Evolutionary conservation across 768 basidiomycete genomes (phyloP).

Genomic region (Dentipellis fragilis): DNA sequence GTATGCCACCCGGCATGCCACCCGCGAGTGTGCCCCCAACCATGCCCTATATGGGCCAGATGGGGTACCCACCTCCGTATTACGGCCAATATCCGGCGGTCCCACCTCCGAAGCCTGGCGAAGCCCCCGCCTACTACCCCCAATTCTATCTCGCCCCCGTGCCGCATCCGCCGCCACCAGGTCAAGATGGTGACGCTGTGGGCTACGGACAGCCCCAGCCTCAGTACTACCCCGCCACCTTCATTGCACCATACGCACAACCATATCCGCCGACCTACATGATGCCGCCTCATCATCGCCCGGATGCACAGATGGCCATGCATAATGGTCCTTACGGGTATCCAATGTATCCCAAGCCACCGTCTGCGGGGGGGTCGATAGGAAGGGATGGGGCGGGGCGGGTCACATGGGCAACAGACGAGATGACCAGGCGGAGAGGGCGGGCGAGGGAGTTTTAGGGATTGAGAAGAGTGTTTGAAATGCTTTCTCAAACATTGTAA

Average conservation of each 20-base stretch:
- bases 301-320: constrained; percentile 15
- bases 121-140: constrained; percentile 41
- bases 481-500: no score
- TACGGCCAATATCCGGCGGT: constrained; percentile 46
- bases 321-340: constrained; percentile 26
- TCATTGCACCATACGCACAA: constrained; percentile 36
- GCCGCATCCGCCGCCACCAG: constrained; percentile 28
- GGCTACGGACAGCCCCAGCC: constrained; percentile 25
- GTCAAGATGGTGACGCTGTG: constrained; percentile 23
- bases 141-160: constrained; percentile 34
- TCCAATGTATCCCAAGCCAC: constrained; percentile 29
- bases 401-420: no score
- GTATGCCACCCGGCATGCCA: constrained; percentile 22
- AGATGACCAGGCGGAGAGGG: no score
- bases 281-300: constrained; percentile 26
- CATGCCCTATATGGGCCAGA: constrained; percentile 40
- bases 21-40: constrained; percentile 33
- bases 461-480: no score
- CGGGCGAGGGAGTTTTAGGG: no score
- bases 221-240: constrained; percentile 38
- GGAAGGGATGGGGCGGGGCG: no score
- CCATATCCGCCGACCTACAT: constrained; percentile 38
- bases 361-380: constrained; percentile 22
- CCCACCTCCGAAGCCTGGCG: constrained; percentile 37
- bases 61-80: constrained; percentile 44